A percentile compares a stretch with the other conserved stretches of the same genome.
phyloP scores from a whole-genome alignment of 2,329 filamentous ascomycete species.

The Colletotrichum tabaci region DNA sequence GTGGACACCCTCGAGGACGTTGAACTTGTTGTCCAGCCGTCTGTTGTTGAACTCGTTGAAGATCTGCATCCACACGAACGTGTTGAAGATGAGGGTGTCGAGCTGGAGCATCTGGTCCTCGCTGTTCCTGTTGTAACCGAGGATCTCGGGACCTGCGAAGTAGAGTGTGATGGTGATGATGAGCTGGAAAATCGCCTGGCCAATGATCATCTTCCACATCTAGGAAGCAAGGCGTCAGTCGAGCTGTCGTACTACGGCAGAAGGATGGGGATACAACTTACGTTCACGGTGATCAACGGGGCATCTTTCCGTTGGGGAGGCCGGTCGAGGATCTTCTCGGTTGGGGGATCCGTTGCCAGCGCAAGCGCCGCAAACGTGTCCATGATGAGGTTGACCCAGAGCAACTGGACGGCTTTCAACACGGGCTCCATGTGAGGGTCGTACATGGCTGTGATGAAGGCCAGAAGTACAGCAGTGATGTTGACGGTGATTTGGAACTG shows the following conservation, averaged over 20 bases:
- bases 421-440: constrained; percentile 65
- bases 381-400: constrained; percentile 77
- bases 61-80: constrained; percentile 91
- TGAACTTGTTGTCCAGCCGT: constrained; percentile 74
- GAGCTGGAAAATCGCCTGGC: constrained; percentile 74
- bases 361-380: constrained; percentile 72
- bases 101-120: constrained; percentile 55
- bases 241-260: no score
- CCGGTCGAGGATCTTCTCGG: constrained; percentile 53
- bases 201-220: constrained; percentile 75
- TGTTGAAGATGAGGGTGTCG: constrained; percentile 84
- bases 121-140: constrained; percentile 14
- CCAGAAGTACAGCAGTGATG: constrained; percentile 72
- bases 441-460: constrained; percentile 71
- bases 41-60: constrained; percentile 76
- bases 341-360: constrained; percentile 53
- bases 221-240: neutral
- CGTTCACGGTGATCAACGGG: constrained; percentile 21
- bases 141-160: constrained; percentile 28
- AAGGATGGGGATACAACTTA: constrained; percentile 45
- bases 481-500: constrained; percentile 73
- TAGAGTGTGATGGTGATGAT: constrained; percentile 62
- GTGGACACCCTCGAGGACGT: constrained; percentile 71
- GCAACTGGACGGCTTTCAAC: constrained; percentile 71
- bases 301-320: constrained; percentile 60